Evolutionary conservation across 2,329 filamentous ascomycete species (phyloP), one percentile per base, ranked within the genome.

Genomic region (Fusarium sp.): DNA sequence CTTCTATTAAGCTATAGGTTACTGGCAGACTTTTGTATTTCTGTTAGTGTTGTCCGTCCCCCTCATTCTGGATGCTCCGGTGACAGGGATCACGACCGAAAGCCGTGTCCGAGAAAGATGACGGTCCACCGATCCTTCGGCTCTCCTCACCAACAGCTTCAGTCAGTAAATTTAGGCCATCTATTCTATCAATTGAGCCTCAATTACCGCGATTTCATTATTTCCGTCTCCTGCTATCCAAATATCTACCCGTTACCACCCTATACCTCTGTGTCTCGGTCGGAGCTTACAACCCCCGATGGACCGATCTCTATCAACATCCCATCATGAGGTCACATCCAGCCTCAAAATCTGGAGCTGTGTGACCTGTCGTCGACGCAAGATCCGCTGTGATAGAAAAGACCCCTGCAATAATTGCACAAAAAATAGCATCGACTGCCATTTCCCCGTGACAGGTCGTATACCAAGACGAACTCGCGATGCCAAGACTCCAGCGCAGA

Each of bases 321-420:
- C 61, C 14, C 54, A 67, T n/a, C 53, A 61, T 55, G 50, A 61
- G 45, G 42, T 50, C 58, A 41, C 60, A 20, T 2, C 38, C 33
- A 67, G 28, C n/a, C 73, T 79, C 53, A 77, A 73, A 16, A 76
- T 78, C 61, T 81, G 79, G 79, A 81, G 78, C 67, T 81, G 79
- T 48, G 71, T 80, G 31, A 75, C 74, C 28, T 81, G 79, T 47
- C 77, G 79, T 20, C 77, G 78, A 2, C 79, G 79, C 59, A 80
- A 81, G 38, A 58, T 80, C 15, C 75, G 73, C 7, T 81, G 79
- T 45, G 79, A 81, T 24, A 74, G 79, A 61, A 68, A 71, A 39
- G 74, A 78, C 1, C 79, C 79, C 16, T 81, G 79, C 16, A 73
- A 62, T 13, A 78, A 78, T 36, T 81, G 79, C 36, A 48, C 61